Conservation (phyloP, 306 rosid species). For the Pyrus pyrifolia region DNA sequence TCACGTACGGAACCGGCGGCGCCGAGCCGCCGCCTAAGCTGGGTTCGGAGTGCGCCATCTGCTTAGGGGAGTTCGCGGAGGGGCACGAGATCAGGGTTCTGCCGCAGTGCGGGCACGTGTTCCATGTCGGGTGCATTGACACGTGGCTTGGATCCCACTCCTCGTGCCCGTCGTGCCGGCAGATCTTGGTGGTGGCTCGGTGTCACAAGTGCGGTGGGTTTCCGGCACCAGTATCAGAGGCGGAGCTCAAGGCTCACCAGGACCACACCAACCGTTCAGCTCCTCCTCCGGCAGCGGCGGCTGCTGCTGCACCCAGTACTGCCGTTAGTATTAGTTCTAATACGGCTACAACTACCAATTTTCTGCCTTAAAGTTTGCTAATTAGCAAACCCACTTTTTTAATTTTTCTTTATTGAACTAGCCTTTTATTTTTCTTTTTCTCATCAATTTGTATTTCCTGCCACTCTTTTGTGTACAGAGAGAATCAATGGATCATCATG, state of each 20-base stretch:
- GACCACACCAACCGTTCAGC: conserved; percentile 16
- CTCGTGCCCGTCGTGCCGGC: conserved; percentile 71
- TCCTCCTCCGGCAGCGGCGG: neutral
- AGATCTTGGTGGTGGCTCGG: conserved; percentile 45
- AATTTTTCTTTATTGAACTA: neutral
- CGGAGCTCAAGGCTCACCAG: conserved; percentile 26
- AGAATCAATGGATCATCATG: neutral
- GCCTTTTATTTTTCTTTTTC: neutral
- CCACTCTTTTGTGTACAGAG: neutral
- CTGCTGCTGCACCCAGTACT: neutral
- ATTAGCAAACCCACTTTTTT: neutral
- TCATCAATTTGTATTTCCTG: neutral
- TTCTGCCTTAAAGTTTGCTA: conserved; percentile 28
- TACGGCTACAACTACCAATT: conserved; percentile 11
- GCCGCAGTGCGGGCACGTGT: conserved; percentile 72
- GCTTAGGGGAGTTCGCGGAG: conserved; percentile 47
- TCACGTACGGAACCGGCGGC: conserved; percentile 27
- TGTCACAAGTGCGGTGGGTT: conserved; percentile 71
- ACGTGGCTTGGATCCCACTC: conserved; percentile 75
- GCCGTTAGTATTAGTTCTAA: neutral
- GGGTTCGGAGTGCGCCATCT: conserved; percentile 68
- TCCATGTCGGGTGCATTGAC: conserved; percentile 60
- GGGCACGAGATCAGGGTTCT: conserved; percentile 65
- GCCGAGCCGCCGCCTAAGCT: conserved; percentile 24
- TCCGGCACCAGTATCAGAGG: conserved; percentile 34